Percentiles rank a stretch among this genome's conserved stretches.
These are phyloP conservation scores for Sordariomycetes sp. DNA, from an alignment of 2,329 filamentous ascomycete genomes.

Conservation along the genomic window DNA sequence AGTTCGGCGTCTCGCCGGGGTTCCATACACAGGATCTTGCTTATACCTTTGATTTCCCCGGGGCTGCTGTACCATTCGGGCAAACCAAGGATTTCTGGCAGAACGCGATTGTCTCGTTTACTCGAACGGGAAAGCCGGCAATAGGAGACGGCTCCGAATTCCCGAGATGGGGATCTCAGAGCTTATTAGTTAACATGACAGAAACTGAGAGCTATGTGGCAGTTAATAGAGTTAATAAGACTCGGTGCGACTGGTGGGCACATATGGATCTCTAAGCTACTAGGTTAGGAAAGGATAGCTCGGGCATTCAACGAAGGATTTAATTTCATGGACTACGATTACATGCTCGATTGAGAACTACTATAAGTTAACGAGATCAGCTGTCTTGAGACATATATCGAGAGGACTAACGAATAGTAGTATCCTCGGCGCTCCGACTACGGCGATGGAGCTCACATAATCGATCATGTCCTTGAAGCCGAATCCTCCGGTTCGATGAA, in stretches of 20 bases:
- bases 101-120: constrained; percentile 5
- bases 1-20: constrained; percentile 7
- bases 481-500: too few relatives aligned
- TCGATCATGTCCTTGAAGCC: too few relatives aligned
- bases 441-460: too few relatives aligned
- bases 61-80: background rate
- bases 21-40: constrained; percentile 8
- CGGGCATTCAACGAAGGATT: too few relatives aligned
- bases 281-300: too few relatives aligned
- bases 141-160: background rate
- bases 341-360: too few relatives aligned
- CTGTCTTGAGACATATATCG: too few relatives aligned
- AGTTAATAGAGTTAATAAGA: constrained; percentile 1
- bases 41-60: constrained; percentile 7
- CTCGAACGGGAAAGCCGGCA: constrained; percentile 1
- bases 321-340: too few relatives aligned
- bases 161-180: constrained; percentile 1
- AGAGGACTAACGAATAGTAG: too few relatives aligned
- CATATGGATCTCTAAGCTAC: background rate
- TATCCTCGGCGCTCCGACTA: too few relatives aligned
- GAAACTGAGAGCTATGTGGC: background rate
- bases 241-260: constrained; percentile 7
- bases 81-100: constrained; percentile 4
- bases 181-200: constrained; percentile 4
- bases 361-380: too few relatives aligned